These are phyloP conservation scores for Arthrobotrys conoides DNA, from an alignment of 2,329 filamentous ascomycete species.

Conservation along the genomic window DNA sequence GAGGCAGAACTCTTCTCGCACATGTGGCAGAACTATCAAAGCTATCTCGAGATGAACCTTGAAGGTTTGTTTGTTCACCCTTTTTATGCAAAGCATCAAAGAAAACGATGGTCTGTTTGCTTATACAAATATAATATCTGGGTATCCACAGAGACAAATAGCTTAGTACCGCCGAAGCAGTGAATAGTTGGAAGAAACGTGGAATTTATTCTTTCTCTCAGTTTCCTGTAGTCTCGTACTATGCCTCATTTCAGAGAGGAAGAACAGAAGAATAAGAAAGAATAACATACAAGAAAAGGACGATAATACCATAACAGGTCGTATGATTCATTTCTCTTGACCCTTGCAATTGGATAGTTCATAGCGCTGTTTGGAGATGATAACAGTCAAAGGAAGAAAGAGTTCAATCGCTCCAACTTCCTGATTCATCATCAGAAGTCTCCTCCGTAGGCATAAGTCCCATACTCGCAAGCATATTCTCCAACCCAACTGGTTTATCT, in stretches of 20 bases:
- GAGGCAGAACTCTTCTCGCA: conserved; percentile 60
- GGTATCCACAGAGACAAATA: conserved; percentile 43
- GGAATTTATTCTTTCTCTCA: not conserved
- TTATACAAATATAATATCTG: not conserved
- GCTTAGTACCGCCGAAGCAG: conserved; percentile 55
- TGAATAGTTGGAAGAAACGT: not conserved
- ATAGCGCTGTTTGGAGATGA: not conserved
- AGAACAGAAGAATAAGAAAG: not conserved
- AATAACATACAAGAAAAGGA: not conserved
- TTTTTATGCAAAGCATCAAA: not conserved
- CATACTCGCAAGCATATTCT: not conserved
- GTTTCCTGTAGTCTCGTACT: not conserved
- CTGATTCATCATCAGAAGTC: not conserved
- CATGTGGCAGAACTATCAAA: conserved; percentile 62
- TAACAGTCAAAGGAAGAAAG: not conserved
- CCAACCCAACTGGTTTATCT: not conserved
- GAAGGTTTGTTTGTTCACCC: conserved; percentile 31
- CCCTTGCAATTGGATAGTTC: too few species aligned
- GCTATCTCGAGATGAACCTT: conserved; percentile 58
- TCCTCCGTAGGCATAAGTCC: not conserved
- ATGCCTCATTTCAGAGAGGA: not conserved
- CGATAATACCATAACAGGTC: not conserved
- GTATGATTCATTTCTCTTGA: not conserved
- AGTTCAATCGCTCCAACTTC: not conserved
- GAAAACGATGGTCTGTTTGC: not conserved